Base-by-base conservation (phyloP, 2,329 filamentous ascomycete species). In the Diaporthe amygdali region DNA sequence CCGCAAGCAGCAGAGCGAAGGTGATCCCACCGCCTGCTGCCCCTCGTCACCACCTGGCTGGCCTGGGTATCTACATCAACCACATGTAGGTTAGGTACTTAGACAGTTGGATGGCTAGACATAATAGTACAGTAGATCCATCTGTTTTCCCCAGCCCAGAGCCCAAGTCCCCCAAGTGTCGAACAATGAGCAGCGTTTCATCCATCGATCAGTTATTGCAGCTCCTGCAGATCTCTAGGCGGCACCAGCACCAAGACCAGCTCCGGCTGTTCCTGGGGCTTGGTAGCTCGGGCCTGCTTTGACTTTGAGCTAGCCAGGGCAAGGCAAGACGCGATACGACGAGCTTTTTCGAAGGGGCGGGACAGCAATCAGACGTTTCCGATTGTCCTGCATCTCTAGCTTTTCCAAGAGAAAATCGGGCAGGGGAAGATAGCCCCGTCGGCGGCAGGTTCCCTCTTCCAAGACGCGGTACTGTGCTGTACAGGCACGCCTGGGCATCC, bases 271-370 rank as follows among this genome's bases (percentile, higher is more conserved):
- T 34, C 37, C 44, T 61, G 54, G 27, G 25, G 15, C 52, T 47
- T 61, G 25, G 44, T 54, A 39, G 47, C 14, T 56, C 20, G 55
- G 67, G 55, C 55, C 49, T 49, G 46, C 32, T 64, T 69, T 69
- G 69, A 39, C 61, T 70, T 55, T 67, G 51, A 17, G 30, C 69
- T 49, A 70, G 41, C 54, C 59, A 64, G 37, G 41, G 37, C 55
- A 32, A 37, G 14, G 44, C n/a, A 39, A 39, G 37, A 14, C 37
- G 30, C 30, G 30, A 64, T 37, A 49, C 59, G 59, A 64, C 59
- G 17, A 37, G 59, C 30, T 30, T 63, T 37, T 30, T 25, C 46
- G 30, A 44, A 30, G 44, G 44, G 17, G 22, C 56, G 56, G 56
- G 56, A 61, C 20, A 46, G 39, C 39, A 32, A 61, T 61, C 56